Percentiles rank a stretch among this genome's conserved stretches.
These are phyloP conservation scores for Corchorus olitorius DNA, from an alignment of 345 rosid genomes.

Conservation along the genomic window DNA sequence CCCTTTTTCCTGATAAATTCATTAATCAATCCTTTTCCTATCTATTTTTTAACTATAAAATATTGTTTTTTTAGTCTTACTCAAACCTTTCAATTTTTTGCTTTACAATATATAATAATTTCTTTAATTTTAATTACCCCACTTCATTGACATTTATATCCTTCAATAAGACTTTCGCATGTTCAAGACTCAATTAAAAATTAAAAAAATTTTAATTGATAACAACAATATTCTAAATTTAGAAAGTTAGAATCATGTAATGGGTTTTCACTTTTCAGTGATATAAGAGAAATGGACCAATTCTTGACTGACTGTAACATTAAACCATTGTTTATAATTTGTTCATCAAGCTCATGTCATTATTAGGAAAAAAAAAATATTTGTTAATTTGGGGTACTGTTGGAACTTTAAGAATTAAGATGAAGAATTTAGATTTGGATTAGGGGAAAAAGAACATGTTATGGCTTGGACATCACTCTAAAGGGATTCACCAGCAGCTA, in stretches of 20 bases:
- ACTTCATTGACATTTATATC: neutral
- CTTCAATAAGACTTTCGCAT: neutral
- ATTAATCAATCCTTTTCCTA: neutral
- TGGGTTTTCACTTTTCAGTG: no score
- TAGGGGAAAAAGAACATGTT: neutral
- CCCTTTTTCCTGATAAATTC: neutral
- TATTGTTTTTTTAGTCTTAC: neutral
- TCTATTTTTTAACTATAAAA: neutral
- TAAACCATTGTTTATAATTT: neutral
- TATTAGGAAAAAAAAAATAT: no score
- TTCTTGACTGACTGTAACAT: neutral
- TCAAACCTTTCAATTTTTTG: neutral
- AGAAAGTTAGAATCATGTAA: neutral
- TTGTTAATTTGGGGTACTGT: neutral
- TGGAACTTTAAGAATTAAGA: neutral
- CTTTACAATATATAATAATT: neutral
- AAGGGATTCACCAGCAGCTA: slow-evolving; percentile 17
- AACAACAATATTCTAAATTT: no score
- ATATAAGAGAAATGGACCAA: no score
- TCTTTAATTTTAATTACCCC: neutral
- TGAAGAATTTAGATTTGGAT: neutral
- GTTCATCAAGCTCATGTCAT: slow-evolving; percentile 1
- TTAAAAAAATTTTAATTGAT: no score
- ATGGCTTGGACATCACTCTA: slow-evolving; percentile 21
- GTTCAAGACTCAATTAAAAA: no score